A percentile compares a stretch with the other conserved stretches of the same genome.
Evolutionary conservation across 140 eudicot genomes (phyloP).

Genomic region (Stevia rebaudiana): DNA sequence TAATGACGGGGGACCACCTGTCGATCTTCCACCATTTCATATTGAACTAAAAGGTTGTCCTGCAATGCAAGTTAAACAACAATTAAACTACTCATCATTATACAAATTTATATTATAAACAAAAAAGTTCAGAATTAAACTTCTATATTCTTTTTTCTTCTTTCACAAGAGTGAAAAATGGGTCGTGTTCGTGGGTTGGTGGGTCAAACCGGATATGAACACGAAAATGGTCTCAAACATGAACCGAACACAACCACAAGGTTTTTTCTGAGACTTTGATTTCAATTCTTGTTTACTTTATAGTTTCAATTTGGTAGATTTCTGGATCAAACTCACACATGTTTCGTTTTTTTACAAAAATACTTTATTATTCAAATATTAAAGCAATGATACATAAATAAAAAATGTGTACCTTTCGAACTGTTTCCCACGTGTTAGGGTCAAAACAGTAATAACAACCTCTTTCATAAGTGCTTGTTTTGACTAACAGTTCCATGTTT

Average conservation of each 20-base stretch:
- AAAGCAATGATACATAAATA: neutral
- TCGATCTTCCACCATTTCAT: slow-evolving; percentile 81
- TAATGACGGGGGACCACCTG: slow-evolving; percentile 62
- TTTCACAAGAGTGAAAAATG: neutral
- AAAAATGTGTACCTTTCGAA: slow-evolving; percentile 48
- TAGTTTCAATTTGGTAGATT: neutral
- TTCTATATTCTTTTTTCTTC: neutral
- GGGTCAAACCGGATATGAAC: neutral
- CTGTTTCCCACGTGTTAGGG: slow-evolving; percentile 76
- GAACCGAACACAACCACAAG: neutral
- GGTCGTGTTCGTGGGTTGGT: neutral
- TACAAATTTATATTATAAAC: neutral
- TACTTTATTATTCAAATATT: neutral
- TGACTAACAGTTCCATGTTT: slow-evolving; percentile 60
- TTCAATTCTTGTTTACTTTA: neutral
- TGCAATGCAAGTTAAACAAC: slow-evolving; percentile 33
- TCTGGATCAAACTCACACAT: neutral
- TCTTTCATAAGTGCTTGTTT: slow-evolving; percentile 63
- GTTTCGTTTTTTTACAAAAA: neutral
- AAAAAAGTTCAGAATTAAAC: neutral
- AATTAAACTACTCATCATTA: slow-evolving; percentile 7
- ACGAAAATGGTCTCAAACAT: neutral
- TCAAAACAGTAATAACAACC: slow-evolving; percentile 77
- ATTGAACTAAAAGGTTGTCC: slow-evolving; percentile 81
- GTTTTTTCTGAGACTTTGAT: neutral